Base-by-base conservation (phyloP, 768 basidiomycete species). In the Gymnopilus junonius region DNA sequence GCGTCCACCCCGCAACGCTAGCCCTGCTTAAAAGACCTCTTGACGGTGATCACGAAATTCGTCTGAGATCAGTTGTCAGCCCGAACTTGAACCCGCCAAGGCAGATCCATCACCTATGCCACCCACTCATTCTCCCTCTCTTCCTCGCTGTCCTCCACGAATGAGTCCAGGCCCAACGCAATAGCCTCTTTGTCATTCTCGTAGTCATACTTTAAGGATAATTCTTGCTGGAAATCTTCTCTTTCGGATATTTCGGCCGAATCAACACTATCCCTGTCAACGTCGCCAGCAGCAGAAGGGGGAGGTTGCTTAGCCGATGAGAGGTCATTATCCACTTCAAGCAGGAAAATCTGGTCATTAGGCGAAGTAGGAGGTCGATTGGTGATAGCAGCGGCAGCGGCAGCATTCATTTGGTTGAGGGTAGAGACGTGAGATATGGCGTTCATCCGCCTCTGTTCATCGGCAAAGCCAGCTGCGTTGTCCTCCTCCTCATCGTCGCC, bases 91-190 rank as follows among this genome's bases (percentile, higher is more conserved):
- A 68, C 64, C 43, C 79, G 76, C 2, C 78, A 67, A 7, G 79
- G 75, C 45, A 89, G 59, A 75, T 89, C 89, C 4, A 82, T 82
- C 69, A 81, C 76, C 89, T 89, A 91, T 1, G 84, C 86, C 4
- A 83, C 78, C 89, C 89, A 91, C 69, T 91, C 89, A 21, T 76
- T 75, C 70, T 90, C 89, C 66, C 80, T 82, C 23, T 79, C 83
- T 25, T 82, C 71, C 12, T 73, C 70, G 31, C 77, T 82, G 45
- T 78, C 78, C 3, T 77, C 68, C 61, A 53, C 55, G 29, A 60
- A 65, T 11, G 54, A 59, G 1, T 61, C 67, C 29, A 65, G 43
- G 20, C 59, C 66, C 53, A 65, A 55, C 55, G 57, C 62, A 54
- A 31, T 53, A 8, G 27, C 59, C 34, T 57, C 64, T 53, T 48